phyloP scores from a whole-genome alignment of 73 alveolate species.

The Tetrahymena malaccensis region DNA sequence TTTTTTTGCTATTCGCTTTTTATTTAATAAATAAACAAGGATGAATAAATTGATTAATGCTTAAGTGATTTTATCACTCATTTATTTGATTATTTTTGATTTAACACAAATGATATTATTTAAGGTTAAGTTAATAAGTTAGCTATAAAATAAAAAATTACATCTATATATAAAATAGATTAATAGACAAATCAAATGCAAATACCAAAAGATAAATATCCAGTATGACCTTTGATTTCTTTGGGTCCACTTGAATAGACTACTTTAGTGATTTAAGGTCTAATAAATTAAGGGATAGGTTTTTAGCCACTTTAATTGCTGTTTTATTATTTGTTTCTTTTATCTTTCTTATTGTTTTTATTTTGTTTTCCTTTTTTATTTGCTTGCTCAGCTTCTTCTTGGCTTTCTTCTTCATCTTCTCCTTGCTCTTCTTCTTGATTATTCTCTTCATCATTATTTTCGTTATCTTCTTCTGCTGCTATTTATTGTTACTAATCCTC shows the following conservation, averaged over 20 bases:
- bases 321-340: background rate
- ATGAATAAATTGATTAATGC: too few relatives aligned
- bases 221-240: conserved; percentile 34
- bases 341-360: background rate
- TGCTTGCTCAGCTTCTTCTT: background rate
- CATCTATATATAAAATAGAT: background rate
- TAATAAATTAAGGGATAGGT: background rate
- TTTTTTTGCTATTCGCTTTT: too few relatives aligned
- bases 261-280: background rate
- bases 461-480: background rate
- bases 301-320: background rate
- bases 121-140: too few relatives aligned
- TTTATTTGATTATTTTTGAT: too few relatives aligned
- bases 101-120: too few relatives aligned
- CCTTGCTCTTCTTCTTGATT: background rate
- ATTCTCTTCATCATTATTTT: conserved; percentile 10
- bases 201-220: conserved; percentile 31
- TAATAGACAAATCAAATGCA: conserved; percentile 2
- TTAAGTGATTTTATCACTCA: too few relatives aligned
- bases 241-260: conserved; percentile 15
- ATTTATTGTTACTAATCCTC: background rate
- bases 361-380: background rate
- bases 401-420: background rate
- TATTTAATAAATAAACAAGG: too few relatives aligned
- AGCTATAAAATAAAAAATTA: background rate